These are phyloP conservation scores for Aspergillus eucalypticola DNA, from an alignment of 2,329 filamentous ascomycete genomes.

Conservation along the genomic window DNA sequence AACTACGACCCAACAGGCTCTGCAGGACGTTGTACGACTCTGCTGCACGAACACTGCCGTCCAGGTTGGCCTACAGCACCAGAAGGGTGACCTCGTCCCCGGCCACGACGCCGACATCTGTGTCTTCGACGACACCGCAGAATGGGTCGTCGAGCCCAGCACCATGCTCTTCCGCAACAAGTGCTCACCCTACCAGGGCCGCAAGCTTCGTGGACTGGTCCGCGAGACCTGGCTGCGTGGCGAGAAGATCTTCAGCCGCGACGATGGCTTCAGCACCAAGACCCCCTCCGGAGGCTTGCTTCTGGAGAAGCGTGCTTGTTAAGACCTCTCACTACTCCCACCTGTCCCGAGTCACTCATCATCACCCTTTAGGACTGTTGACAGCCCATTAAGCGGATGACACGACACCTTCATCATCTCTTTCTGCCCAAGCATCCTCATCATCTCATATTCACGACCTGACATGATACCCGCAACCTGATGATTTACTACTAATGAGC, in stretches of 20 bases:
- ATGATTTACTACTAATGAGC: conserved; percentile 2
- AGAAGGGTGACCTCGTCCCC: conserved; percentile 76
- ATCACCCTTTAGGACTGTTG: not conserved
- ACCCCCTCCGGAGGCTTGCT: conserved; percentile 40
- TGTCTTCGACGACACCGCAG: conserved; percentile 82
- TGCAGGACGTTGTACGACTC: conserved; percentile 80
- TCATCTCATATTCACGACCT: not conserved
- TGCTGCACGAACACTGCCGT: conserved; percentile 83
- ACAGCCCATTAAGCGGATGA: not conserved
- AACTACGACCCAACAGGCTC: conserved; percentile 50
- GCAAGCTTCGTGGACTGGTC: conserved; percentile 74
- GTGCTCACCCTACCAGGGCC: conserved; percentile 86
- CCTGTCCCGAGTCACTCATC: not conserved
- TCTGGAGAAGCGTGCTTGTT: conserved; percentile 40
- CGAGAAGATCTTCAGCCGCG: conserved; percentile 69
- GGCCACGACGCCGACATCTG: conserved; percentile 90
- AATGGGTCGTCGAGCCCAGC: conserved; percentile 70
- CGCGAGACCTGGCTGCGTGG: conserved; percentile 84
- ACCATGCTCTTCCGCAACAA: conserved; percentile 96
- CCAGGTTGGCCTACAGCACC: conserved; percentile 80
- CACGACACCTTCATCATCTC: not conserved
- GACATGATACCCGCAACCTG: not conserved
- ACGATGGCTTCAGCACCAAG: conserved; percentile 46
- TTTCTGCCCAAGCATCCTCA: not conserved
- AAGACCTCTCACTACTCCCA: conserved; percentile 12